Evolutionary conservation across 2,329 filamentous ascomycete genomes (phyloP), one percentile per base, ranked within the genome.

Genomic region (Fusarium albosuccineum): DNA sequence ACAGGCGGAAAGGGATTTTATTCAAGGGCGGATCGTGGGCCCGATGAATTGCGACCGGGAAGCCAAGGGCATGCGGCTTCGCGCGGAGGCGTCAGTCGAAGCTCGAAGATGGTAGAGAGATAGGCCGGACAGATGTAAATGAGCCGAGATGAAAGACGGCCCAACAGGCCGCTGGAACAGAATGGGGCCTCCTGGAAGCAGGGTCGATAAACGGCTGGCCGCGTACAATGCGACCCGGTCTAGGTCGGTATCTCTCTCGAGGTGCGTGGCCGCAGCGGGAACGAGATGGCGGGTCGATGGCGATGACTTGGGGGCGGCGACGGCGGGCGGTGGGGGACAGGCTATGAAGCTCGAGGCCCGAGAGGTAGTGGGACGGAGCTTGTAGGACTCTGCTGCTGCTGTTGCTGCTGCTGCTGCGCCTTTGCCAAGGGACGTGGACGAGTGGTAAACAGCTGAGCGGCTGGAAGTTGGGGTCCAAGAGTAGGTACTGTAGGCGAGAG

Each of bases 141-240:
- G 57, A 46, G 51, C 33, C 57, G 29, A 57, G 46, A 55, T 46
- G 22, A n/a, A 50, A 69, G 56, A 22, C 22, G 62, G 34, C 49
- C 44, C 49, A 42, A 37, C 33, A 27, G 46, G 55, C 33, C 40
- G 26, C 50, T 27, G 17, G 45, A 60, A 34, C 40, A 53, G 46
- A 56, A 70, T 64, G 51, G 63, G 29, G 49, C 46, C 48, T 49
- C 51, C 60, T 51, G 46, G 54, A 52, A 63, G 50, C 49, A 49
- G 65, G 54, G 57, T 54, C 60, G 36, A 67, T 49, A 56, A 50
- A 61, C 67, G 64, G 62, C 57, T 67, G 75, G 72, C 72, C 69
- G 73, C 71, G 66, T 70, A 54, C 57, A 64, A 78, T 78, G 77
- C 76, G 75, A 73, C 76, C 76, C 54, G 70, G 62, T 67, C 44